These are phyloP conservation scores for Solanum neorickii DNA, from an alignment of 257 asterid genomes.

Conservation along the genomic window DNA sequence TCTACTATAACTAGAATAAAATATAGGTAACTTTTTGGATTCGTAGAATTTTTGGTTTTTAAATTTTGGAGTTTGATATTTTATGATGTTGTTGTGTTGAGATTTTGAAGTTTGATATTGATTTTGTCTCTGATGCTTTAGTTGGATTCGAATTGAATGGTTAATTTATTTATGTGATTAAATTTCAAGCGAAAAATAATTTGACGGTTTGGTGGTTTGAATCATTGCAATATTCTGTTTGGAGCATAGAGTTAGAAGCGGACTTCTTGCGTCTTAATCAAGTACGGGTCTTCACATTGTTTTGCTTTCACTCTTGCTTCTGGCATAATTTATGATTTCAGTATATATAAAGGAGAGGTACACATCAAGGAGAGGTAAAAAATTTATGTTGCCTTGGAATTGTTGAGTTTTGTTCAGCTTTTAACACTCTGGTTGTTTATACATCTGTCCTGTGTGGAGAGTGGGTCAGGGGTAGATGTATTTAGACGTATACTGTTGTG, in stretches of 20 bases:
- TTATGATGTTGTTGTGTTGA: not conserved
- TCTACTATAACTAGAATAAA: conserved; percentile 1
- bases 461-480: not conserved
- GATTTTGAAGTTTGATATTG: not conserved
- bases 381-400: not conserved
- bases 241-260: not conserved
- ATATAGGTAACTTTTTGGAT: not conserved
- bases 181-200: not conserved
- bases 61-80: not conserved
- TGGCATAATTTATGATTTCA: not conserved
- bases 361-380: too few relatives aligned
- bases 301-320: not conserved
- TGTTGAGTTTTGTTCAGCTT: not conserved
- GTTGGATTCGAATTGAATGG: not conserved
- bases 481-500: not conserved
- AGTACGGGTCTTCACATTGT: not conserved
- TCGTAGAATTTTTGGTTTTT: not conserved
- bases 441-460: not conserved
- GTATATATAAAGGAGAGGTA: not conserved
- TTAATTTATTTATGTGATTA: not conserved
- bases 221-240: not conserved
- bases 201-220: not conserved
- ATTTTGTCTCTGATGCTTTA: not conserved
- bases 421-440: not conserved
- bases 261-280: not conserved